Evolutionary conservation across 352 stramenopile genomes (phyloP).

Genomic region (Peronospora tabacina): DNA sequence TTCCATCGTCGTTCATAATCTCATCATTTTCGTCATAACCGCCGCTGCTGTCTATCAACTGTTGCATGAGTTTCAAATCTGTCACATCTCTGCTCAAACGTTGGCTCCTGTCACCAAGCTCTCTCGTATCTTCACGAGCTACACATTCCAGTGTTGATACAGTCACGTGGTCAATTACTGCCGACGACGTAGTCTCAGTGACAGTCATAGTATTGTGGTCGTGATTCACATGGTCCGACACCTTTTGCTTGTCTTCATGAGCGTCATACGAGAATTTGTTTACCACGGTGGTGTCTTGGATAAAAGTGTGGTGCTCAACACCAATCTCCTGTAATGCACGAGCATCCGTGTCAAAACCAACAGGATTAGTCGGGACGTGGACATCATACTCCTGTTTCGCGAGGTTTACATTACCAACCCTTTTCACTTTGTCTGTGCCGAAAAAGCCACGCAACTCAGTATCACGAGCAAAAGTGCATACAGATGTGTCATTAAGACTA

Average conservation of each 20-base stretch:
- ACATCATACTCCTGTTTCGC: constrained; percentile 1
- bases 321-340: constrained; percentile 1
- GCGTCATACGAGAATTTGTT: constrained; percentile 1
- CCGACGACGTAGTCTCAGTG: not conserved
- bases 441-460: not conserved
- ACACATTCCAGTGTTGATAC: not conserved
- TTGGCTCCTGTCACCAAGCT: not conserved
- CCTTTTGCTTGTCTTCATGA: constrained; percentile 2
- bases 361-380: not conserved
- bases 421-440: not conserved
- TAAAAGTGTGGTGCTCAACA: constrained; percentile 2
- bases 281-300: constrained; percentile 11
- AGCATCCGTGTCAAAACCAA: not conserved
- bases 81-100: not conserved
- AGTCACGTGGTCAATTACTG: constrained; percentile 1
- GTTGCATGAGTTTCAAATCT: not conserved
- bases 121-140: not conserved
- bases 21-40: not conserved
- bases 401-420: not conserved
- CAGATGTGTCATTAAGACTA: constrained; percentile 8
- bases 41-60: not conserved
- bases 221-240: not conserved
- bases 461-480: not conserved
- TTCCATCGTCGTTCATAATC: not conserved
- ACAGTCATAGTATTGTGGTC: not conserved